Conservation (phyloP, 805 yeast genomes). For the Metschnikowia vanudenii region DNA sequence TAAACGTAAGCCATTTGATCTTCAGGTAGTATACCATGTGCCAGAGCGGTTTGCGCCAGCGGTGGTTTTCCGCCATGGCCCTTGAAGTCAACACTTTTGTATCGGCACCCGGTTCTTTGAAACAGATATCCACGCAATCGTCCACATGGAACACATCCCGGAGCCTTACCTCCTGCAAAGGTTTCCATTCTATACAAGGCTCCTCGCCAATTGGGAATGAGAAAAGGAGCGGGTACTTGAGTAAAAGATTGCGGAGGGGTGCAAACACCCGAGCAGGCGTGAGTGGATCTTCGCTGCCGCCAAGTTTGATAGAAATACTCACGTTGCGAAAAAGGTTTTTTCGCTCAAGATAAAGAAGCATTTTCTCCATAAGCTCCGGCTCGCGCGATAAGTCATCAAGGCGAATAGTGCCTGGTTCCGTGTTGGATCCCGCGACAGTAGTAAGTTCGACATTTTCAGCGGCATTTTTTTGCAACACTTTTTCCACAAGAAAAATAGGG, state of each 20-base stretch:
- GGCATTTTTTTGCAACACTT: too few relatives aligned
- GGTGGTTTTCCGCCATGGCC: background rate
- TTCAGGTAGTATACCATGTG: background rate
- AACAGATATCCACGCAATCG: background rate
- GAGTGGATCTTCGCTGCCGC: background rate
- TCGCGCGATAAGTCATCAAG: background rate
- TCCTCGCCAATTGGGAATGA: constrained; percentile 1
- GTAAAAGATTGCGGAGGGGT: constrained; percentile 6
- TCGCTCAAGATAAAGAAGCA: constrained; percentile 6
- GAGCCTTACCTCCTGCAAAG: constrained; percentile 2
- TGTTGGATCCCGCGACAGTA: too few relatives aligned
- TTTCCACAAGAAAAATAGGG: too few relatives aligned
- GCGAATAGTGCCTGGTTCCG: background rate
- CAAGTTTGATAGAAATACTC: constrained; percentile 2
- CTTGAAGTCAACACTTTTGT: background rate
- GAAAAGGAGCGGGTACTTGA: constrained; percentile 7
- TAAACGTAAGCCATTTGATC: constrained; percentile 6
- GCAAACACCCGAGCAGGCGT: constrained; percentile 1
- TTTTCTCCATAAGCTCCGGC: constrained; percentile 4
- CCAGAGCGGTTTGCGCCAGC: constrained; percentile 4
- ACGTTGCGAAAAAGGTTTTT: constrained; percentile 3
- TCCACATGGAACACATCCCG: constrained; percentile 3
- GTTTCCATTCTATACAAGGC: background rate
- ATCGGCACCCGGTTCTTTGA: background rate
- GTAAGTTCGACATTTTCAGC: too few relatives aligned